Evolutionary conservation across 371 early-diverging fungal genomes (phyloP).

Genomic region (Saksenaea oblongispora): DNA sequence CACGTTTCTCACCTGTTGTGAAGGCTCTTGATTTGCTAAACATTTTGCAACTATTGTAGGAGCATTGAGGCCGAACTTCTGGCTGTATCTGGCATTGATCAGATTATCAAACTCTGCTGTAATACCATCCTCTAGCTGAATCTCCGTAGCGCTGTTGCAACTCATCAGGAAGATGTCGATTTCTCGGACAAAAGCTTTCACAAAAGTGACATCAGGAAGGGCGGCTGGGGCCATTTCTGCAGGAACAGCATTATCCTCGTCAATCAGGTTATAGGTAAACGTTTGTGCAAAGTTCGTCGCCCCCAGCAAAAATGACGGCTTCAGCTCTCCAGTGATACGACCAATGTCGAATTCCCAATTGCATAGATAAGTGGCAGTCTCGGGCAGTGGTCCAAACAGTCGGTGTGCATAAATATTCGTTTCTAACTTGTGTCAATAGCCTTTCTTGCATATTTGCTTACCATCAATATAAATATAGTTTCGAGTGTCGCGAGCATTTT

Average conservation of each 20-base stretch:
- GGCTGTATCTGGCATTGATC: slow-evolving; percentile 61
- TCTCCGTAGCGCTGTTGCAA: slow-evolving; percentile 55
- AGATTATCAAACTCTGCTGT: slow-evolving; percentile 66
- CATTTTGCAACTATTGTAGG: slow-evolving; percentile 60
- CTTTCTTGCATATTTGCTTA: slow-evolving; percentile 17
- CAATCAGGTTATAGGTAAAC: slow-evolving; percentile 70
- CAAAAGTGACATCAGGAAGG: slow-evolving; percentile 68
- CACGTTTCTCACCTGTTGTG: slow-evolving; percentile 5
- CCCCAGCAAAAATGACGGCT: slow-evolving; percentile 64
- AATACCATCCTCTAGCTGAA: slow-evolving; percentile 61
- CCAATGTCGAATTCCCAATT: slow-evolving; percentile 77
- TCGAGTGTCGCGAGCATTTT: slow-evolving; percentile 39
- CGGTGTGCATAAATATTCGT: slow-evolving; percentile 69
- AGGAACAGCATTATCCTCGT: slow-evolving; percentile 74
- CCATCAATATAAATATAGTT: slow-evolving; percentile 68
- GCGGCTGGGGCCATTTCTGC: slow-evolving; percentile 45
- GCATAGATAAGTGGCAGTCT: slow-evolving; percentile 68
- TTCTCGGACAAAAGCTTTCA: slow-evolving; percentile 59
- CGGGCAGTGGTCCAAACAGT: slow-evolving; percentile 76
- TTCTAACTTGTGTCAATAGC: slow-evolving; percentile 29
- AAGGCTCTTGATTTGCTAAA: slow-evolving; percentile 51
- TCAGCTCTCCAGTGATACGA: slow-evolving; percentile 70
- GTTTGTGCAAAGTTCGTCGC: slow-evolving; percentile 59
- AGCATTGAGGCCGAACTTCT: slow-evolving; percentile 60
- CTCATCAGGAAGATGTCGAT: slow-evolving; percentile 71